Evolutionary conservation across 306 rosid genomes (phyloP), one percentile per base, ranked within the genome.

Genomic region (Vicia villosa): DNA sequence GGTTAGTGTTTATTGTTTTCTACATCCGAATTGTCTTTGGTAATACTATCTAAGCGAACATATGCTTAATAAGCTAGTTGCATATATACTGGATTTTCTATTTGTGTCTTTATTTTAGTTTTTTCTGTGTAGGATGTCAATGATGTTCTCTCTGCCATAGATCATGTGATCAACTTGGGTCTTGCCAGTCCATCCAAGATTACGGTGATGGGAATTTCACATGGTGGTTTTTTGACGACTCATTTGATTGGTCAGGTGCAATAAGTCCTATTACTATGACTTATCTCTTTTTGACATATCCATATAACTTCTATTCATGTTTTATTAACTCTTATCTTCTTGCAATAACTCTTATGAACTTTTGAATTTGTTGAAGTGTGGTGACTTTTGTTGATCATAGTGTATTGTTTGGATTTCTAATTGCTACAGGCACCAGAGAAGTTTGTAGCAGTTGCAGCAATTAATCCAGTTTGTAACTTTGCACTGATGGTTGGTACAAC

Each of bases 201-300:
- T 77, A 78, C 89, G 9, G 88, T 91, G 56, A 83, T 88, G 45
- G 99, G 96, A 62, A 94, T 91, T 74, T 94, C 99, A 21, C 97
- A 91, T 76, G 97, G 99, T 66, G 99, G 99, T 68, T 94, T 91
- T 87, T 81, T 94, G 61, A 81, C 97, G 55, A 86, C 97, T 74
- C 99, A 94, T 86, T 86, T 94, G 88, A 94, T 94, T 80, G 97
- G 99, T 78, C 97, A 94, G 96, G 99, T 90, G 49, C 65, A 42
- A 74, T 69, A 60, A 69, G 66, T 60, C 13, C 10, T 1, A 20
- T 46, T 60, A 51, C 41, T 47, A 3, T 57, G 28, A 57, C 36
- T 76, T 46, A 4, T 10, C 43, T 45, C 49, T 16, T 68, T 70
- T 49, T 3, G 28, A 11, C 8, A 4, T 41, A 49, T 47, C 6